Conservation (phyloP, 768 basidiomycete genomes). For the Hygrocybe punicea region DNA sequence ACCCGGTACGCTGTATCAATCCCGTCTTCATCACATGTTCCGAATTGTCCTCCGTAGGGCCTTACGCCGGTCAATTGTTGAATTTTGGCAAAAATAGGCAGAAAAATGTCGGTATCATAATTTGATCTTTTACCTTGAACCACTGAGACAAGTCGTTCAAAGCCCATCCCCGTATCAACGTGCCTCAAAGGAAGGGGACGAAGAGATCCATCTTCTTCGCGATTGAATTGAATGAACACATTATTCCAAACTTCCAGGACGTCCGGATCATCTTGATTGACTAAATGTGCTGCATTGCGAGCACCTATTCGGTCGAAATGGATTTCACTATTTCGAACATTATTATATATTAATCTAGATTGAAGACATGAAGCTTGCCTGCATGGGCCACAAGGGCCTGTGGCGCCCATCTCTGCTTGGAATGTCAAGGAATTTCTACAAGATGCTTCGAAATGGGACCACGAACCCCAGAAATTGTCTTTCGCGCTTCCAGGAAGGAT, state of each 20-base stretch:
- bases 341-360: neutral
- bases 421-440: neutral
- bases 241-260: conserved; percentile 99
- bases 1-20: conserved; percentile 98
- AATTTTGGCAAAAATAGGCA: conserved; percentile 82
- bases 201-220: conserved; percentile 83
- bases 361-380: conserved; percentile 45
- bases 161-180: conserved; percentile 99
- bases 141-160: conserved; percentile 93
- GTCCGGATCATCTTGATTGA: conserved; percentile 94
- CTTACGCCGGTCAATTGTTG: conserved; percentile 86
- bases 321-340: conserved; percentile 64
- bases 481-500: conserved; percentile 92
- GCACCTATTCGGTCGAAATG: conserved; percentile 98
- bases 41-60: conserved; percentile 86
- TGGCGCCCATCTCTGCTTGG: conserved; percentile 89
- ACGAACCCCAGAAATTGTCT: conserved; percentile 98
- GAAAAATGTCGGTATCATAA: conserved; percentile 96
- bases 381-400: conserved; percentile 97
- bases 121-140: conserved; percentile 90
- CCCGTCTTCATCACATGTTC: conserved; percentile 90
- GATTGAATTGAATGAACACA: conserved; percentile 98
- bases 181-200: conserved; percentile 84
- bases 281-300: conserved; percentile 88
- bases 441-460: neutral